Evolutionary conservation across 2,329 filamentous ascomycete genomes (phyloP), one percentile per base, ranked within the genome.

Genomic region (Thielaviopsis populi): DNA sequence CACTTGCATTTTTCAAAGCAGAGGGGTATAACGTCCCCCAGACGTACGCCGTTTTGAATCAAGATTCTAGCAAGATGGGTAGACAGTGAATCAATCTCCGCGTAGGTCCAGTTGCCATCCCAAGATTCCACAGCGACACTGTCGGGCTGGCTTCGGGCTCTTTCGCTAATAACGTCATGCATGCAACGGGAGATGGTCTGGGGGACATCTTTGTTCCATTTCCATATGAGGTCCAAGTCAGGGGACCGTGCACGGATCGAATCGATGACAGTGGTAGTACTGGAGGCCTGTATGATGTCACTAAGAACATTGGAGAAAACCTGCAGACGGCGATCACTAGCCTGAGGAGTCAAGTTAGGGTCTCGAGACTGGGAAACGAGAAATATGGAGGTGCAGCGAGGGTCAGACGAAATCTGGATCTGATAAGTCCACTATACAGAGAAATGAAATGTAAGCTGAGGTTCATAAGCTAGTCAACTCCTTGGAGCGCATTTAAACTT

Each of bases 1-100:
- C 76, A 79, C 67, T 71, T 71, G 37, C 76, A 78, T 68, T 79
- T 79, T 68, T 79, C 76, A 65, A 80, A 79, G 67, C 76, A 78
- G n/a, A 80, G 71, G 2, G 78, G 77, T n/a, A 80, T 74, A 10
- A 73, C 73, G 46, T 71, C 72, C n/a, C 76, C 77, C 11, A 72
- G 63, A 1, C 65, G 68, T 43, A 76, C 71, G 17, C 76, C 77
- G n/a, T 69, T 67, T 11, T 69, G 68, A 15, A 70, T 66, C 1
- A 80, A 72, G 63, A 76, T 71, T 4, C 69, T 68, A 2, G 78
- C 78, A 7, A 80, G 71, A 0, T 69, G 68, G 33, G 74, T 74
- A 1, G 79, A 78, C 13, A 75, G 70, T 1, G 69, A 67, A 42
- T 79, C 76, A 1, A 80, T 70, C 58, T 79, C 73, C 42, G 69